Base-by-base conservation (phyloP, 2,329 filamentous ascomycete genomes). In the Orbilia javanica region DNA sequence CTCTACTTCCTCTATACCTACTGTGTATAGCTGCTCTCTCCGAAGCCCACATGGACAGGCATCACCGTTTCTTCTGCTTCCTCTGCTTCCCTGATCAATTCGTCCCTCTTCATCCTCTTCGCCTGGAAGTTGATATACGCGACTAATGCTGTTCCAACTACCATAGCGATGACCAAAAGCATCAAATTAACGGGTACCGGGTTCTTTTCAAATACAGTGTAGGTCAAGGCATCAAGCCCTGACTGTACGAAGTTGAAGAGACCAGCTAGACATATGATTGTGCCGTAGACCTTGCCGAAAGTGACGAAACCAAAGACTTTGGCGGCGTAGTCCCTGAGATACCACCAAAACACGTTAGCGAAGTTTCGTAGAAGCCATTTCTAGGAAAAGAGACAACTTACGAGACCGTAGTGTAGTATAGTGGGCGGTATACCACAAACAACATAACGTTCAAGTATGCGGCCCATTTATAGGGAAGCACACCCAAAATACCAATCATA, bases 261-360 rank as follows among this genome's bases (percentile, higher is more conserved):
- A 0, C 94, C 94, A 0, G 93, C 91, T 1, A 96, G 85, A 84
- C 93, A 96, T 81, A 97, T 97, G 80, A 97, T 92, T 20, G 94
- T 87, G 10, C 94, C 94, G 84, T 97, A 97, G n/a, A 97, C 93
- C 72, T 93, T 97, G 53, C 94, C 94, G 81, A 97, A 97, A 0
- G 93, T 97, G 78, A 90, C 88, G 85, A 97, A 97, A 15, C 94
- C 94, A 83, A 97, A 97, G 39, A 97, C 93, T 85, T 97, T 97
- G 78, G 93, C 93, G 20, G 90, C 89, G 84, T 96, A 97, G 85
- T 97, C 94, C 27, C 88, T 88, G 34, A 5, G 46, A 34, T 67
- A 27, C 22, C 10, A 63, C n/a, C n/a, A 20, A 63, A 15, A 22
- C 79, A 81, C 3, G 77, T n/a, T 8, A 57, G 29, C 62, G n/a